Percentiles rank a stretch among this genome's conserved stretches.
Evolutionary conservation across 768 basidiomycete genomes (phyloP).

Genomic region (Leccinum fibrillosum): DNA sequence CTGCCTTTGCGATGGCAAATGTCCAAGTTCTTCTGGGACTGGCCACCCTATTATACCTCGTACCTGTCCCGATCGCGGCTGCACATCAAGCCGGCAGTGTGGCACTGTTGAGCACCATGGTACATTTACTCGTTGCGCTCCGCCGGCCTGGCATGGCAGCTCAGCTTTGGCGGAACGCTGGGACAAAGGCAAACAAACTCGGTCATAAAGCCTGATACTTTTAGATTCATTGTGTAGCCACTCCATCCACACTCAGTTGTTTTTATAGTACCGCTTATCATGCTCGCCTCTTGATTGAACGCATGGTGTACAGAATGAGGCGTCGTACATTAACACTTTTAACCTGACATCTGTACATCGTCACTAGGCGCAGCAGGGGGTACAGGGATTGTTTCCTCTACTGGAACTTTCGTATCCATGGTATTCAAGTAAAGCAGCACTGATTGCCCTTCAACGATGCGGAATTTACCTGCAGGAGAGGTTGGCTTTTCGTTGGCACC

Average conservation of each 20-base stretch:
- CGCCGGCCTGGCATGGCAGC: slow-evolving; percentile 69
- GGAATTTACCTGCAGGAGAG: slow-evolving; percentile 62
- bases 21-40: slow-evolving; percentile 77
- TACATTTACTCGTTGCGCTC: slow-evolving; percentile 71
- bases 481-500: slow-evolving; percentile 55
- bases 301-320: slow-evolving; percentile 6
- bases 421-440: slow-evolving; percentile 72
- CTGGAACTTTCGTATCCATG: slow-evolving; percentile 71
- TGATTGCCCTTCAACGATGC: slow-evolving; percentile 81
- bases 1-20: slow-evolving; percentile 77
- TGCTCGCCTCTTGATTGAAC: slow-evolving; percentile 3
- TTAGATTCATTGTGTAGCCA: slow-evolving; percentile 14
- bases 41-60: slow-evolving; percentile 85
- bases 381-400: slow-evolving; percentile 36
- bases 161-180: slow-evolving; percentile 50
- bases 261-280: background rate
- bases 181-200: slow-evolving; percentile 16
- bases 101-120: slow-evolving; percentile 75
- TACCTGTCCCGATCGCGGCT: slow-evolving; percentile 89
- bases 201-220: slow-evolving; percentile 2
- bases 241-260: slow-evolving; percentile 27
- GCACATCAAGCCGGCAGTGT: slow-evolving; percentile 96
- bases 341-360: slow-evolving; percentile 86
- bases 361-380: slow-evolving; percentile 43
- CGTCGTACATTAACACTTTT: slow-evolving; percentile 26